These are phyloP conservation scores for Phytophthora nicotianae DNA, from an alignment of 352 stramenopile genomes.

Conservation along the genomic window DNA sequence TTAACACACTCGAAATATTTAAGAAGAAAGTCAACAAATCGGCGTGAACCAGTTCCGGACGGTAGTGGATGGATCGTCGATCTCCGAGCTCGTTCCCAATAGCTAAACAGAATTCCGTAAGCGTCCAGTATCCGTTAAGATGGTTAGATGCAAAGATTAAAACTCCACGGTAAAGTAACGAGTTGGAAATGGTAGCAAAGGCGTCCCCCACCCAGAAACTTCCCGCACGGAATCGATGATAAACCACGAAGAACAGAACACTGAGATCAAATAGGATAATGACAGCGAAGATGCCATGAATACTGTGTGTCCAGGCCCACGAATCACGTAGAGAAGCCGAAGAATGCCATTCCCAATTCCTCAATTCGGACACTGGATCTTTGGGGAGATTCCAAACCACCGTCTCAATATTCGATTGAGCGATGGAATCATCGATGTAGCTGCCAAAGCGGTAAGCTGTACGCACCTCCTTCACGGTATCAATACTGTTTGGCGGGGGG, in stretches of 20 bases:
- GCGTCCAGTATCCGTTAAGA: conserved; percentile 44
- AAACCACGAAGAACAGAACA: conserved; percentile 41
- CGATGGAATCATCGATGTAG: conserved; percentile 30
- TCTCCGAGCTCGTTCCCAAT: conserved; percentile 17
- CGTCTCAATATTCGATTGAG: conserved; percentile 48
- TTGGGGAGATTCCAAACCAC: conserved; percentile 26
- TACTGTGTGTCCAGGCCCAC: conserved; percentile 47
- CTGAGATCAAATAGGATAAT: conserved; percentile 35
- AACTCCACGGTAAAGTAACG: conserved; percentile 28
- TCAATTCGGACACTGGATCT: conserved; percentile 23
- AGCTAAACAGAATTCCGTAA: conserved; percentile 43
- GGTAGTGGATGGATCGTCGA: conserved; percentile 8
- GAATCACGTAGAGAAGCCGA: conserved; percentile 37
- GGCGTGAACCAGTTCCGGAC: conserved; percentile 23
- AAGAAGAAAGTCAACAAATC: conserved; percentile 41
- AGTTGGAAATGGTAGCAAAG: conserved; percentile 42
- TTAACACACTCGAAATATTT: conserved; percentile 22
- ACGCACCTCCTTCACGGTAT: conserved; percentile 20
- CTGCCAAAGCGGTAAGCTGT: conserved; percentile 33
- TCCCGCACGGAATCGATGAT: conserved; percentile 24
- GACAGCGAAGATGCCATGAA: conserved; percentile 42
- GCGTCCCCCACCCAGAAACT: conserved; percentile 49
- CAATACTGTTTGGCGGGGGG: conserved; percentile 1
- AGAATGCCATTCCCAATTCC: conserved; percentile 25
- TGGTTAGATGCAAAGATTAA: conserved; percentile 34